Percentiles rank a stretch among this genome's conserved stretches.
These are phyloP conservation scores for Globisporangium camurandrum DNA, from an alignment of 352 stramenopile species.

Conservation along the genomic window DNA sequence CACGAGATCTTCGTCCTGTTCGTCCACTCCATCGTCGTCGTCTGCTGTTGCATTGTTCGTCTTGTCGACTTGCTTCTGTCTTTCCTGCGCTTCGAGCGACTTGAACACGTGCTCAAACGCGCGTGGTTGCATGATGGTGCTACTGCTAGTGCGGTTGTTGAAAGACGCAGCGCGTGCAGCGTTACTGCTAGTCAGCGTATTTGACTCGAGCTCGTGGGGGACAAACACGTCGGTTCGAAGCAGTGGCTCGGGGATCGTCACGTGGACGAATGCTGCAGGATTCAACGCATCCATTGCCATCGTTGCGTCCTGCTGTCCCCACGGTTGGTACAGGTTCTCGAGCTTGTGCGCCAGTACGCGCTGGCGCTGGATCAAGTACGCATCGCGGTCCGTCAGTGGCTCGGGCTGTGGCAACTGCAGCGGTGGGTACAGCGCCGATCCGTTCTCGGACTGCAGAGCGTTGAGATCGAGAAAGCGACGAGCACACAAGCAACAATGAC, in stretches of 20 bases:
- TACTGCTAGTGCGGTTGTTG: too few relatives aligned
- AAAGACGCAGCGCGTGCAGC: slow-evolving; percentile 12
- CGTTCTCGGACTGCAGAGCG: slow-evolving; percentile 31
- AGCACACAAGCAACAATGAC: not conserved
- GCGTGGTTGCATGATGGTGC: slow-evolving; percentile 53
- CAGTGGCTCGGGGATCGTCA: slow-evolving; percentile 48
- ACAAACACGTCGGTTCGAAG: slow-evolving; percentile 58
- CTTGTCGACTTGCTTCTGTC: slow-evolving; percentile 38
- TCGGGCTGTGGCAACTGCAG: slow-evolving; percentile 59
- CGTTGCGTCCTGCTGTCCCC: slow-evolving; percentile 30
- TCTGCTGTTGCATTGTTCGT: slow-evolving; percentile 32
- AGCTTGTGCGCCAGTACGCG: slow-evolving; percentile 61
- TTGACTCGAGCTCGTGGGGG: slow-evolving; percentile 48
- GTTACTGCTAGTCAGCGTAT: slow-evolving; percentile 41
- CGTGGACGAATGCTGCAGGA: slow-evolving; percentile 44
- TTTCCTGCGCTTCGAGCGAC: slow-evolving; percentile 58
- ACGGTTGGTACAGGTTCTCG: slow-evolving; percentile 59
- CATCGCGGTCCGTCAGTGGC: slow-evolving; percentile 39
- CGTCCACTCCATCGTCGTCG: slow-evolving; percentile 50
- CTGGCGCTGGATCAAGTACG: slow-evolving; percentile 65
- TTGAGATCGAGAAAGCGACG: not conserved
- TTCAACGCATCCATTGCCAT: slow-evolving; percentile 15
- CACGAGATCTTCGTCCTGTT: slow-evolving; percentile 56
- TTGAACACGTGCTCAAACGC: slow-evolving; percentile 69
- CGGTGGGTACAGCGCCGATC: slow-evolving; percentile 44